These are phyloP conservation scores for Phytophthora kernoviae DNA, from an alignment of 352 stramenopile species.

Conservation along the genomic window DNA sequence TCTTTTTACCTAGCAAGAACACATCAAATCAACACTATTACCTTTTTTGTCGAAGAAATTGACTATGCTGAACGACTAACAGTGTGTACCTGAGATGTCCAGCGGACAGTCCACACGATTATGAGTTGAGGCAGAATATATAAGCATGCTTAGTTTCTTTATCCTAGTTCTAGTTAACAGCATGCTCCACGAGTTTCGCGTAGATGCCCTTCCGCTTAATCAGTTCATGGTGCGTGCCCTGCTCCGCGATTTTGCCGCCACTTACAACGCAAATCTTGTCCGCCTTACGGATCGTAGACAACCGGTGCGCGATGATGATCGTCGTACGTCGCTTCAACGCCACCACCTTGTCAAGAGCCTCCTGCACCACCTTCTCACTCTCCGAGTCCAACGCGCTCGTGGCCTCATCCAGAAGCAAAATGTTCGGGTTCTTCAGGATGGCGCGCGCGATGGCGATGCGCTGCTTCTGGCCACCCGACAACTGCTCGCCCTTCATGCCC, in stretches of 20 bases:
- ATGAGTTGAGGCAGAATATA: too few species aligned
- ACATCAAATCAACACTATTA: too few species aligned
- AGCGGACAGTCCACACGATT: too few species aligned
- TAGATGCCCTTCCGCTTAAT: conserved; percentile 51
- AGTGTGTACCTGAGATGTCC: too few species aligned
- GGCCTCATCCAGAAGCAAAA: conserved; percentile 93
- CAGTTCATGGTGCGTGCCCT: conserved; percentile 93
- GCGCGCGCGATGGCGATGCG: conserved; percentile 93
- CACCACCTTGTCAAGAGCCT: conserved; percentile 71
- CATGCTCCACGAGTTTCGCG: conserved; percentile 32
- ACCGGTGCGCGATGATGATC: conserved; percentile 93
- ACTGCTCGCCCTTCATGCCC: conserved; percentile 91
- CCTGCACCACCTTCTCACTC: conserved; percentile 85
- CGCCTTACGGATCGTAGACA: conserved; percentile 93
- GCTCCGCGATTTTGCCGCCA: conserved; percentile 89
- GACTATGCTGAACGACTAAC: too few species aligned
- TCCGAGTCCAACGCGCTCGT: conserved; percentile 87
- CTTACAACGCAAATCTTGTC: conserved; percentile 95
- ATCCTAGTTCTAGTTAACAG: conserved; percentile 15
- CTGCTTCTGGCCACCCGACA: conserved; percentile 73
- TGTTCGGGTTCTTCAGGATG: conserved; percentile 84
- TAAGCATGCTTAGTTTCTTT: too few species aligned
- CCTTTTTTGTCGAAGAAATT: too few species aligned
- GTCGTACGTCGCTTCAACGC: conserved; percentile 76
- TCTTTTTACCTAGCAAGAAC: too few species aligned